phyloP scores from a whole-genome alignment of 73 alveolate genomes.

The Paraurostyla sp. region DNA sequence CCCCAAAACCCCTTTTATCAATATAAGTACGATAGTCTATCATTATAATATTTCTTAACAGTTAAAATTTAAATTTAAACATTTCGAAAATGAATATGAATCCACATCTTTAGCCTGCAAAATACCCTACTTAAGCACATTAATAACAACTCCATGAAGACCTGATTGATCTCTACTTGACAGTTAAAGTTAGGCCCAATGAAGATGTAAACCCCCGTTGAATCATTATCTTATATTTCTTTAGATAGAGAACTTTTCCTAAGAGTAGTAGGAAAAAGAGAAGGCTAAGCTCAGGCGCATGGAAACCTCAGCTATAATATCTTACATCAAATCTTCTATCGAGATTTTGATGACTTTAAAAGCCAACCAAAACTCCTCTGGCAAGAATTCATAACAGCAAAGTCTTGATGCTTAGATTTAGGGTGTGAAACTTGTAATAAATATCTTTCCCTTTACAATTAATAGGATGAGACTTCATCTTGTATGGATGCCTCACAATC shows the following conservation, averaged over 20 bases:
- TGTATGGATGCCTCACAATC: too few species aligned
- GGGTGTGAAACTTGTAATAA: too few species aligned
- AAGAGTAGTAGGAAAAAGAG: conserved; percentile 2
- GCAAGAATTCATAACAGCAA: background rate
- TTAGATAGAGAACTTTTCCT: conserved; percentile 28
- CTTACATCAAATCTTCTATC: conserved; percentile 17
- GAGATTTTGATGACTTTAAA: conserved; percentile 3
- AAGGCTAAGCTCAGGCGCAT: background rate
- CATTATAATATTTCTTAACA: background rate
- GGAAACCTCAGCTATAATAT: conserved; percentile 16
- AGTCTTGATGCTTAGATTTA: background rate
- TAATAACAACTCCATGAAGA: background rate
- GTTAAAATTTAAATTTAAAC: conserved; percentile 31
- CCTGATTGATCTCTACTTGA: conserved; percentile 5
- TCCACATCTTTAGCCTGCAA: background rate
- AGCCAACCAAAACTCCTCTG: background rate
- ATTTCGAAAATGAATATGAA: conserved; percentile 11
- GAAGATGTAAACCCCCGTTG: background rate
- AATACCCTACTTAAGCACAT: background rate
- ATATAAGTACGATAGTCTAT: too few species aligned
- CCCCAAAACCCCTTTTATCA: too few species aligned
- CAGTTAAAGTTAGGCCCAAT: conserved; percentile 36
- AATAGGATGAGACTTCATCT: too few species aligned
- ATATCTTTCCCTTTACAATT: too few species aligned
- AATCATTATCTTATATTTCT: background rate